Conservation (phyloP, 23 red algal genomes). For the Pyropia yezoensis region DNA sequence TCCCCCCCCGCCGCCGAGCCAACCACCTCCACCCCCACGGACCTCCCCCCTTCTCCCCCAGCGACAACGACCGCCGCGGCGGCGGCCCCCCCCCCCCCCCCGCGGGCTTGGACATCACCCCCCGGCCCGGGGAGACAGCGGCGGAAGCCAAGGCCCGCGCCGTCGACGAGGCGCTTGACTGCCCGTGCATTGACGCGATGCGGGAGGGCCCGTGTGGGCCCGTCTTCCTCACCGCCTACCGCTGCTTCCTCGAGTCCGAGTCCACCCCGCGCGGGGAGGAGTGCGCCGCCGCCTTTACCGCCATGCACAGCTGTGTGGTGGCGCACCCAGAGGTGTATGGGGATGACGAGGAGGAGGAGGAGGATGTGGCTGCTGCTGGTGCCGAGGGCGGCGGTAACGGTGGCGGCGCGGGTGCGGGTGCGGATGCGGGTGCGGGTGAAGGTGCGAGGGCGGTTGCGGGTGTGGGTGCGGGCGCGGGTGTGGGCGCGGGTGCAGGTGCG, state of each 20-base stretch:
- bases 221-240: conserved; percentile 84
- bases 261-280: conserved; percentile 82
- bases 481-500: too few species aligned
- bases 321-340: conserved; percentile 92
- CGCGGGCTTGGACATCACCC: too few species aligned
- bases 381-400: background rate
- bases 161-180: conserved; percentile 64
- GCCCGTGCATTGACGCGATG: conserved; percentile 94
- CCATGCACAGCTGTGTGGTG: conserved; percentile 88
- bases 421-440: too few species aligned
- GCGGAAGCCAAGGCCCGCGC: conserved; percentile 29
- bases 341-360: conserved; percentile 58
- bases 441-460: background rate
- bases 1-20: too few species aligned
- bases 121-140: too few species aligned
- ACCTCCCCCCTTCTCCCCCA: too few species aligned
- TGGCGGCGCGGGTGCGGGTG: too few species aligned
- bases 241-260: conserved; percentile 97
- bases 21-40: too few species aligned
- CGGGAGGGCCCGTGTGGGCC: conserved; percentile 88
- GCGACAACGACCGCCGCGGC: too few species aligned
- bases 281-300: conserved; percentile 65
- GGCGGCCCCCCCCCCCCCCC: too few species aligned
- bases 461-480: too few species aligned
- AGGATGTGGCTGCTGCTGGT: conserved; percentile 21